A percentile compares a stretch with the other conserved stretches of the same genome.
Evolutionary conservation across 2,329 filamentous ascomycete genomes (phyloP).

Genomic region (Neurospora sp.): DNA sequence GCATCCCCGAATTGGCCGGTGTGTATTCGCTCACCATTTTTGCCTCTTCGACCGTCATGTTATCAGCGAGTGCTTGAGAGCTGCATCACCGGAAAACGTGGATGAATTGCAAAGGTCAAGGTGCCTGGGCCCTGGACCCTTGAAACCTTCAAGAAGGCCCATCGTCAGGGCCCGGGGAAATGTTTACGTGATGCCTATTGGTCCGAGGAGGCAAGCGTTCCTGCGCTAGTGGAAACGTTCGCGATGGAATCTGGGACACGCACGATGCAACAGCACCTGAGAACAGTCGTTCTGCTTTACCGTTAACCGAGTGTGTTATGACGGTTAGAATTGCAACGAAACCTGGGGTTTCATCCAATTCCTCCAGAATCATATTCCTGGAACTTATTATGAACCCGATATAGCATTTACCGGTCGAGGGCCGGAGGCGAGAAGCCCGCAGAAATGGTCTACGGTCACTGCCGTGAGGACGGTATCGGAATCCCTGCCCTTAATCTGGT

Average conservation of each 20-base stretch:
- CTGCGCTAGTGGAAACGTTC: constrained; percentile 13
- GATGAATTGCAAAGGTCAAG: neutral
- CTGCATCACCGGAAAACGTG: neutral
- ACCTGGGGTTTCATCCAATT: neutral
- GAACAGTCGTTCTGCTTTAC: neutral
- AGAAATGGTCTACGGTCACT: neutral
- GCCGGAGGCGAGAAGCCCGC: neutral
- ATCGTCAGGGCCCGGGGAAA: constrained; percentile 11
- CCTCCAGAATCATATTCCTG: constrained; percentile 5
- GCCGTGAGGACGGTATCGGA: neutral
- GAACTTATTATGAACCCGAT: constrained; percentile 9
- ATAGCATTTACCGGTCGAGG: constrained; percentile 1
- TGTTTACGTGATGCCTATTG: constrained; percentile 15
- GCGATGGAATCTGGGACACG: neutral
- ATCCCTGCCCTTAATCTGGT: neutral
- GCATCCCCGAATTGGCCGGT: neutral
- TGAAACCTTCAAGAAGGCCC: constrained; percentile 17
- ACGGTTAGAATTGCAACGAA: constrained; percentile 1
- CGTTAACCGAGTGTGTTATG: neutral
- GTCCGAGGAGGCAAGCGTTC: constrained; percentile 9
- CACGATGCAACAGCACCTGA: neutral
- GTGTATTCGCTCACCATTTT: neutral
- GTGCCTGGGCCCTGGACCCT: constrained; percentile 1
- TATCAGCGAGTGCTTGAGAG: neutral
- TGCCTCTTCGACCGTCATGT: neutral